Conservation (phyloP, 1,139 yeast genomes). For the Kodamaea ohmeri region DNA sequence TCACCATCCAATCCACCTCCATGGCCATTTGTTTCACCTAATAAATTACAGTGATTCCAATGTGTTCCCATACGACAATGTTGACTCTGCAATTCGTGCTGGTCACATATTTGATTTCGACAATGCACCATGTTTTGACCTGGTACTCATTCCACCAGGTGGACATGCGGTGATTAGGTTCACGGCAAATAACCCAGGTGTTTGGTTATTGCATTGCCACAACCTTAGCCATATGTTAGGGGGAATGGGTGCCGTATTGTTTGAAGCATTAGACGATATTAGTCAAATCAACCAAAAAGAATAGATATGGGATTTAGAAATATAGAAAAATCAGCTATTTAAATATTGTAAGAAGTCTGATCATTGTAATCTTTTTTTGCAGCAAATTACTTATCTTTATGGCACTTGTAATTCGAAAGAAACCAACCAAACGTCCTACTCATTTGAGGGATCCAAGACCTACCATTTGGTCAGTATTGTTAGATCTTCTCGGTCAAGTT, state of each 20-base stretch:
- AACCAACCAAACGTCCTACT: too few species aligned
- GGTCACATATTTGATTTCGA: slow-evolving; percentile 18
- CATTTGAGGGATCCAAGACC: too few species aligned
- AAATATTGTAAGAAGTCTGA: neutral
- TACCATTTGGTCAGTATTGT: neutral
- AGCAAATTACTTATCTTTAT: too few species aligned
- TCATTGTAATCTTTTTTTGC: too few species aligned
- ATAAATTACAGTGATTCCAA: slow-evolving; percentile 23
- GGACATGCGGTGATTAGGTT: slow-evolving; percentile 30
- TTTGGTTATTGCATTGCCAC: slow-evolving; percentile 35
- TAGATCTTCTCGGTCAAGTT: neutral
- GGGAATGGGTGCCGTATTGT: slow-evolving; percentile 36
- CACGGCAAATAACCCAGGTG: slow-evolving; percentile 16
- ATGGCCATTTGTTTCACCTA: slow-evolving; percentile 33
- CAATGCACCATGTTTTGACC: slow-evolving; percentile 27
- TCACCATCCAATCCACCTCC: slow-evolving; percentile 36
- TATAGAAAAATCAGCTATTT: too few species aligned
- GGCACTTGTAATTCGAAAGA: too few species aligned
- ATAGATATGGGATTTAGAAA: too few species aligned
- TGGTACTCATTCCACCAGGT: slow-evolving; percentile 25
- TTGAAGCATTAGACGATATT: slow-evolving; percentile 17
- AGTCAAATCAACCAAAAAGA: too few species aligned
- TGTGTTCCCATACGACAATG: slow-evolving; percentile 22
- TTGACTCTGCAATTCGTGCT: slow-evolving; percentile 22
- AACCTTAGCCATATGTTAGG: slow-evolving; percentile 34